Evolutionary conservation across 78 protist genomes (phyloP).

Genomic region (Guillardia theta): DNA sequence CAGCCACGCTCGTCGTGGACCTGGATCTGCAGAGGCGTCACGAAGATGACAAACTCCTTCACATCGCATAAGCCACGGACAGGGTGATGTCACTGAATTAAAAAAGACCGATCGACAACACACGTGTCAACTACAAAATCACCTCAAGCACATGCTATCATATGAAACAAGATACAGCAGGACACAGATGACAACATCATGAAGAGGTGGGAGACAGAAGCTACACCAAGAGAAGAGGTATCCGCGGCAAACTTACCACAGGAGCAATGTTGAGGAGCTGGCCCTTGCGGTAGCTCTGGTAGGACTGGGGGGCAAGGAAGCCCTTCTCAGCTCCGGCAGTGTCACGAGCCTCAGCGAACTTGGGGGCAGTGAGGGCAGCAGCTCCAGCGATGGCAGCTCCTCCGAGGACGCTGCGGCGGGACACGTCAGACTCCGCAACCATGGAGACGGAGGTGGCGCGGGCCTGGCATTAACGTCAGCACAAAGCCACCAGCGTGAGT

Average conservation of each 20-base stretch:
- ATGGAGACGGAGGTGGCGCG: background rate
- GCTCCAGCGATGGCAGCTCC: background rate
- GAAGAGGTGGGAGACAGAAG: too few species aligned
- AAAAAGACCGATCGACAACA: background rate
- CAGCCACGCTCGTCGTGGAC: conserved; percentile 30
- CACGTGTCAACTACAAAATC: background rate
- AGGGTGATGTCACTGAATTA: background rate
- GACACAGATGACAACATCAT: too few species aligned
- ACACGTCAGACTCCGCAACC: background rate
- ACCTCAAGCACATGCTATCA: background rate
- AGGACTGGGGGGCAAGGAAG: background rate
- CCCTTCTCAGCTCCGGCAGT: background rate
- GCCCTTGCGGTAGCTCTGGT: background rate
- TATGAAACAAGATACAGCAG: too few species aligned
- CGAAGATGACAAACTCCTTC: background rate
- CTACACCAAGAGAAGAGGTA: too few species aligned
- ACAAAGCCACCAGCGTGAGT: background rate
- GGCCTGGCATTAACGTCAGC: background rate
- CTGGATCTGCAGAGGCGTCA: background rate
- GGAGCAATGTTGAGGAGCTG: background rate
- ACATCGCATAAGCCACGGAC: background rate
- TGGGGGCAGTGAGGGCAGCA: background rate
- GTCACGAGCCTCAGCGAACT: background rate
- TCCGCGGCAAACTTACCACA: background rate
- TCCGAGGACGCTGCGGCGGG: background rate